Base-by-base conservation (phyloP, 1,139 yeast species). In the Starmera stellimalicola region DNA sequence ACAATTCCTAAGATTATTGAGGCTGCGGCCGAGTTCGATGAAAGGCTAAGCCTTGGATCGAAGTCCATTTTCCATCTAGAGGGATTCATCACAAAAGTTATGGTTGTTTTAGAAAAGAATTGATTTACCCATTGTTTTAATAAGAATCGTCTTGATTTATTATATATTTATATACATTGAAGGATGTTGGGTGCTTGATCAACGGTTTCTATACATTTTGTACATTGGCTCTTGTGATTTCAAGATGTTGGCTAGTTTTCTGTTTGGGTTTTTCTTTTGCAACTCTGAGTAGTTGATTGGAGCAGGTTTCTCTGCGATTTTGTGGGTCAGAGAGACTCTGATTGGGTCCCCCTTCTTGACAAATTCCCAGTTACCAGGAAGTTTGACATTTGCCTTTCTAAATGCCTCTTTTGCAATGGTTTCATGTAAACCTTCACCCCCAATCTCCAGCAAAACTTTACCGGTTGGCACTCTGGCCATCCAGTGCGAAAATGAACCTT, bases 401-500 rank as follows among this genome's bases (percentile, higher is more conserved):
- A 91, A 72, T 2, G 95, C 94, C 48, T 91, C 96, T 51, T 84
- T 73, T 17, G 96, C 97, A 22, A 85, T 83, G 47, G 74, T 77
- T 53, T 85, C 95, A 58, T 93, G 97, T 45, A 91, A 69, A 43
- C 73, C 63, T 28, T 64, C 68, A 29, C 77, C 79, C 42, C 65
- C 69, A 52, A 88, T 77, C 60, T 91, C 99, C 54, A 88, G 87
- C 24, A 87, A 65, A 32, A 91, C 77, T 53, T 87, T 87, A 4
- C 99, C 99, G 0, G 96, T 87, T 30, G 98, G 94, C 15, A 91
- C 91, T 51, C 99, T 74, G 29, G 79, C 83, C 44, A 94, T 94
- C 97, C 97, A 93, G 64, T 85, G 94, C 50, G 87, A 95, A 55
- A 91, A 88, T 0, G 93, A 79, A 60, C 99, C 99, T 61, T 91